Evolutionary conservation across 2,329 filamentous ascomycete species (phyloP).

Genomic region (Chalaropsis thielavioides): DNA sequence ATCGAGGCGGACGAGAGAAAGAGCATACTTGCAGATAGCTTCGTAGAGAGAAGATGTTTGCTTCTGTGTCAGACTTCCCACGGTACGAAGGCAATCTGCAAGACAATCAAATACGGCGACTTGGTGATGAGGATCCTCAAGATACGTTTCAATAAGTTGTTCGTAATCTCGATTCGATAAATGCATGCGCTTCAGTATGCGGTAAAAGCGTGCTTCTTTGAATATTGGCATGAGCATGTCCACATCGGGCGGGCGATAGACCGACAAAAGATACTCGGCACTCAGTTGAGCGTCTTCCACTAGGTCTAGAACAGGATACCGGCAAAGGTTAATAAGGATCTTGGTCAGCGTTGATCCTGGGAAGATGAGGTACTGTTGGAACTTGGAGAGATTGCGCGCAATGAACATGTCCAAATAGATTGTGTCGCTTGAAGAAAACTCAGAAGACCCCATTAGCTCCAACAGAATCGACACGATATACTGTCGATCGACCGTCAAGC

Average conservation of each 20-base stretch:
- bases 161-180: conserved; percentile 65
- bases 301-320: conserved; percentile 65
- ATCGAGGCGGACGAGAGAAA: conserved; percentile 52
- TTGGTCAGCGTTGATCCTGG: conserved; percentile 73
- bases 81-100: conserved; percentile 52
- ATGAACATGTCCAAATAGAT: conserved; percentile 99
- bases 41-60: conserved; percentile 57
- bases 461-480: conserved; percentile 83
- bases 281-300: conserved; percentile 94
- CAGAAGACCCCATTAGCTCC: conserved; percentile 68
- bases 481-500: conserved; percentile 69
- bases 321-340: conserved; percentile 69
- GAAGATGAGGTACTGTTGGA: conserved; percentile 85
- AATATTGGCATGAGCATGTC: conserved; percentile 62
- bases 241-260: conserved; percentile 80
- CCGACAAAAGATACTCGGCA: conserved; percentile 82
- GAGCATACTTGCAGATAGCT: conserved; percentile 51
- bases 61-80: conserved; percentile 46
- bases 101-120: conserved; percentile 68
- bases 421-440: conserved; percentile 67
- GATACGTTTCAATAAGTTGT: conserved; percentile 63
- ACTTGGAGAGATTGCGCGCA: conserved; percentile 88
- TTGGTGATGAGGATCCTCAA: conserved; percentile 69
- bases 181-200: conserved; percentile 83
- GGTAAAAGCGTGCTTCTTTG: conserved; percentile 67